Base-by-base conservation (phyloP, 352 stramenopile species). In the Phytophthora capsici region DNA sequence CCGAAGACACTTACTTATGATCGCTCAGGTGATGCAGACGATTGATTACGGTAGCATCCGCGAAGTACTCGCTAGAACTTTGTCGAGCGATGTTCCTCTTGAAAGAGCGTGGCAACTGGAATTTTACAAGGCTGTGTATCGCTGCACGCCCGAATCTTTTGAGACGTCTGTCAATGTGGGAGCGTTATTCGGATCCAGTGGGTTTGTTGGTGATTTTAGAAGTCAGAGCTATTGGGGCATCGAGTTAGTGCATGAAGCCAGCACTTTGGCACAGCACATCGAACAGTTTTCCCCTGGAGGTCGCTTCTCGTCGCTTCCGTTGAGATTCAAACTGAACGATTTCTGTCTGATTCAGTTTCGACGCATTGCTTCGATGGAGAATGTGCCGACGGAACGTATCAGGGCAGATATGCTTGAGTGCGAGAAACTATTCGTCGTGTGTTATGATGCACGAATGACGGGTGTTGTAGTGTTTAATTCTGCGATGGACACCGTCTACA, bases 381-480 rank as follows among this genome's bases (percentile, higher is more conserved):
- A 30, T 48, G 3, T 6, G 43, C 10, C 8, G 49, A 40, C 0
- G 30, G 6, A 26, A 48, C 38, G 43, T 56, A 65, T 65, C 8
- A 9, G 34, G 34, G 36, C 20, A 45, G 36, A 63, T 49, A 44
- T 63, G 55, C 34, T 32, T 36, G 4, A 17, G 9, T 63, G 55
- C 45, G 55, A 56, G 7, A 62, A 49, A 30, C 43, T 62, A 16
- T 56, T 55, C 17, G 36, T 63, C 36, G 34, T 63, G 36, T 63
- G 55, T 44, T n/a, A n/a, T n/a, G n/a, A n/a, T n/a, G n/a, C n/a
- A 49, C 52, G 46, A 41, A 53, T 26, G 53, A 30, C 28, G 6
- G 55, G 43, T 49, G 44, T 63, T 63, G 44, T 63, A 44, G 55
- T 63, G 44, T 41, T 55, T 40, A 43, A 54, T 63, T 63, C 55